These are phyloP conservation scores for Escovopsis sp. DNA, from an alignment of 2,329 filamentous ascomycete species.

Conservation along the genomic window DNA sequence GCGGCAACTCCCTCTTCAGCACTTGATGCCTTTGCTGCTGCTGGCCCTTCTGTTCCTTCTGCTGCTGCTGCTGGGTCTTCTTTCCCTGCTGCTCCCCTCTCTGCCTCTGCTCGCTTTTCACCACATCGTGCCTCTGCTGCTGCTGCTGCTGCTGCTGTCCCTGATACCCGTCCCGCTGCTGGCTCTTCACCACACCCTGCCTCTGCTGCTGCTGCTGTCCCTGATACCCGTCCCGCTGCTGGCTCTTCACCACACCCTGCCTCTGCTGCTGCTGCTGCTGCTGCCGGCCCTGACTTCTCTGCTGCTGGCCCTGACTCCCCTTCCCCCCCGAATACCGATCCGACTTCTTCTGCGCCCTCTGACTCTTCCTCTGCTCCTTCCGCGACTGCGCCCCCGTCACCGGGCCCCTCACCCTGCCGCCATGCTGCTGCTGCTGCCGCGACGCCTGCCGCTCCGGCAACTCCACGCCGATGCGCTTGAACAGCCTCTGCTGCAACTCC, in stretches of 20 bases:
- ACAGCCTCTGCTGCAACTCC: constrained; percentile 23
- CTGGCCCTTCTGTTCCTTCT: background rate
- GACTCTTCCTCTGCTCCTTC: constrained; percentile 53
- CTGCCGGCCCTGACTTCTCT: background rate
- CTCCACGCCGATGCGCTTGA: constrained; percentile 21
- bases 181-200: background rate
- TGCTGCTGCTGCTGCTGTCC: background rate
- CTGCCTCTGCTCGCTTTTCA: background rate
- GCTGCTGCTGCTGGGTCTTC: background rate
- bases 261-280: background rate
- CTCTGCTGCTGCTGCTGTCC: background rate
- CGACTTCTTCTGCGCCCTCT: constrained; percentile 45
- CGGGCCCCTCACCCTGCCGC: constrained; percentile 4
- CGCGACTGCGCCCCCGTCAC: constrained; percentile 19
- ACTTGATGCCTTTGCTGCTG: background rate
- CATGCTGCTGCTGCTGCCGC: constrained; percentile 3
- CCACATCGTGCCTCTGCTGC: background rate
- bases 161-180: too few species aligned
- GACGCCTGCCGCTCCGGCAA: constrained; percentile 9
- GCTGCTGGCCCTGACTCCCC: background rate
- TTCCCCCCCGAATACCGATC: constrained; percentile 12
- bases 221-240: background rate
- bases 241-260: background rate
- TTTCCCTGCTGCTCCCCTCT: background rate
- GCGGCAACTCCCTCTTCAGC: background rate